Evolutionary conservation across 768 basidiomycete species (phyloP).

Genomic region (Suillus brevipes): DNA sequence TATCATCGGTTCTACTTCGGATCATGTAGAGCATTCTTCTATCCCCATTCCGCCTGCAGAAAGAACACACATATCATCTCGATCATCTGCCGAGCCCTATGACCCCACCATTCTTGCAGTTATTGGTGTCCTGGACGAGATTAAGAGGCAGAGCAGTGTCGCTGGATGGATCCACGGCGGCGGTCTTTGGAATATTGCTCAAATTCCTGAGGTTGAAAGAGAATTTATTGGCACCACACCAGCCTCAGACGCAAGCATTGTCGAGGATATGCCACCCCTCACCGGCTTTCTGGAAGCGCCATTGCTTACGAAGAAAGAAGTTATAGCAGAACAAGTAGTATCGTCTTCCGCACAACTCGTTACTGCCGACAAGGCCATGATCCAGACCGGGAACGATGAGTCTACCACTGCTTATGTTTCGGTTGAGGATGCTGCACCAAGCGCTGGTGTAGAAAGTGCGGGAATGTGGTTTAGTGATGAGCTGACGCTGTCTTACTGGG

Average conservation of each 20-base stretch:
- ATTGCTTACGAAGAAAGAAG: not conserved
- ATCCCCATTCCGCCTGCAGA: not conserved
- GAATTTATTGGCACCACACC: not conserved
- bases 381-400: conserved; percentile 18
- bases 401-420: conserved; percentile 12
- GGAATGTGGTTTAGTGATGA: conserved; percentile 57
- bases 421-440: conserved; percentile 2
- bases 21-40: not conserved
- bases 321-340: not conserved
- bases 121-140: conserved; percentile 61
- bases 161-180: conserved; percentile 66
- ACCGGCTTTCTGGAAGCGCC: not conserved
- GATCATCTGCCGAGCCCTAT: conserved; percentile 21
- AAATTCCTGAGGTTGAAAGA: conserved; percentile 4
- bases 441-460: conserved; percentile 10
- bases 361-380: not conserved
- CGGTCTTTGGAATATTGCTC: conserved; percentile 39
- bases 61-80: not conserved
- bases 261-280: not conserved
- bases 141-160: conserved; percentile 62
- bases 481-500: conserved; percentile 49
- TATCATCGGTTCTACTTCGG: not conserved
- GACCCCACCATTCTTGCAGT: conserved; percentile 63
- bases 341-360: not conserved
- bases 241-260: not conserved